phyloP scores from a whole-genome alignment of 2,329 filamentous ascomycete species.

The Pseudogymnoascus verrucosus region DNA sequence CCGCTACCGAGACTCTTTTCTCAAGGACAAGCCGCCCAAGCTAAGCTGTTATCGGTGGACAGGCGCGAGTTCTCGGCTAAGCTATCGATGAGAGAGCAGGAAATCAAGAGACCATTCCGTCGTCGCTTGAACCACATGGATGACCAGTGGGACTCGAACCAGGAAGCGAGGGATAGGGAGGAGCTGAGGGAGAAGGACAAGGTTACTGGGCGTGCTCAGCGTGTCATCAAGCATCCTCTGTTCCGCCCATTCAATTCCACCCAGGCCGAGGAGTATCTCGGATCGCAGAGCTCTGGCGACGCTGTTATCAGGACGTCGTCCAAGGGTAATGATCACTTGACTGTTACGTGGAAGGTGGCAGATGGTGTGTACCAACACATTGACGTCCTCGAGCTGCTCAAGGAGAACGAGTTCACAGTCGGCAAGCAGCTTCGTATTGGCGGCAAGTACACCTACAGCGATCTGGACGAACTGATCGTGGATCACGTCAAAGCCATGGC shows the following conservation, averaged over 20 bases:
- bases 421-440: conserved; percentile 78
- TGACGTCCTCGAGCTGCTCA: conserved; percentile 92
- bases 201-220: conserved; percentile 73
- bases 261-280: conserved; percentile 89
- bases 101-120: conserved; percentile 64
- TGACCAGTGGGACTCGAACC: conserved; percentile 78
- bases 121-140: conserved; percentile 62
- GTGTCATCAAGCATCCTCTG: conserved; percentile 95
- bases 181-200: conserved; percentile 80
- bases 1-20: conserved; percentile 68
- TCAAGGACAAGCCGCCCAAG: conserved; percentile 75
- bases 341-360: conserved; percentile 95
- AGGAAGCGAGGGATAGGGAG: conserved; percentile 76
- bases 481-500: conserved; percentile 97
- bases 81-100: conserved; percentile 75
- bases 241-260: conserved; percentile 89
- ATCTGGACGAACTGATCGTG: conserved; percentile 95
- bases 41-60: conserved; percentile 81
- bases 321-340: conserved; percentile 89
- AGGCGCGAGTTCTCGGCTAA: conserved; percentile 77
- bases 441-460: conserved; percentile 84
- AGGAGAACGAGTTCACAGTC: conserved; percentile 93
- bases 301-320: conserved; percentile 93
- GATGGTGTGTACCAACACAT: conserved; percentile 97
- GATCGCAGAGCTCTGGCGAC: conserved; percentile 76